These are phyloP conservation scores for Quercus phellos DNA, from an alignment of 331 rosid genomes.

Conservation along the genomic window DNA sequence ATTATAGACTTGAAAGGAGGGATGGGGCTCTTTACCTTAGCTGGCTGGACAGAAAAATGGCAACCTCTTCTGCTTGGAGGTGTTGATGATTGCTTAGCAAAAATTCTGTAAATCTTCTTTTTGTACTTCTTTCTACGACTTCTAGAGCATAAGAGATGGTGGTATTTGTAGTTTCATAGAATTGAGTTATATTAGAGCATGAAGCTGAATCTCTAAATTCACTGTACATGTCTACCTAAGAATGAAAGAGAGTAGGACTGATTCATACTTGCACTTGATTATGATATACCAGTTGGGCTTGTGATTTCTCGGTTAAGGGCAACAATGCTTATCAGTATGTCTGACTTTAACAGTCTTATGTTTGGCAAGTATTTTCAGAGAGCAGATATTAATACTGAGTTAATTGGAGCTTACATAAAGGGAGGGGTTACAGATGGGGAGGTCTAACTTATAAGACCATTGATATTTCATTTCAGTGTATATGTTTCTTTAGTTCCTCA, in stretches of 20 bases:
- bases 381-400: too few relatives aligned
- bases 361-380: too few relatives aligned
- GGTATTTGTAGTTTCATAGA: conserved; percentile 28
- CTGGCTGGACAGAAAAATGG: conserved; percentile 67
- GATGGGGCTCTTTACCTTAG: conserved; percentile 59
- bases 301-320: background rate
- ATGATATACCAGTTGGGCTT: background rate
- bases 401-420: too few relatives aligned
- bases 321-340: background rate
- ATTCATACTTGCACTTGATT: background rate
- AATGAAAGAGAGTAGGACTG: conserved; percentile 17
- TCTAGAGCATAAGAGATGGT: conserved; percentile 19
- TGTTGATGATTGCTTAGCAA: conserved; percentile 26
- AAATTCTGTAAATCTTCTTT: conserved; percentile 19
- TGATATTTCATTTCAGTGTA: too few relatives aligned
- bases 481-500: too few relatives aligned
- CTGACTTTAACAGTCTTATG: too few relatives aligned
- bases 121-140: background rate
- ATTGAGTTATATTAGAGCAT: conserved; percentile 17
- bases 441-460: too few relatives aligned
- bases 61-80: conserved; percentile 77
- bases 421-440: too few relatives aligned
- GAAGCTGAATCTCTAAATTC: conserved; percentile 21
- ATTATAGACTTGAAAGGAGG: conserved; percentile 39
- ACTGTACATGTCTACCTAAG: conserved; percentile 32